phyloP scores from a whole-genome alignment of 805 yeast species.

The Wickerhamomyces pijperi region DNA sequence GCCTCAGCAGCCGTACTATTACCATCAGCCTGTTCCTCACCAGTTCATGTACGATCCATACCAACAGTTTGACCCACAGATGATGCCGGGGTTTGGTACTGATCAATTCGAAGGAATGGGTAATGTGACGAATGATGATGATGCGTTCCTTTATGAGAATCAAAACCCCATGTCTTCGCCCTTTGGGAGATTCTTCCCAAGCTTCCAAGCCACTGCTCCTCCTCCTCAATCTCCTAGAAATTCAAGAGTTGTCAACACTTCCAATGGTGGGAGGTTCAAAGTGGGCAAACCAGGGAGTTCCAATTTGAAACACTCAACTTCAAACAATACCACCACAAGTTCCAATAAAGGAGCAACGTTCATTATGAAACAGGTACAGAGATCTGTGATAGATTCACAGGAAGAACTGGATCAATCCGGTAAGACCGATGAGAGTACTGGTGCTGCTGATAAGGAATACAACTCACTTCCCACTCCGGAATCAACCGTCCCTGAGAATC shows the following conservation, averaged over 20 bases:
- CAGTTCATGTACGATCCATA: background rate
- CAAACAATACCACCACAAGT: background rate
- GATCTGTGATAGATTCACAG: background rate
- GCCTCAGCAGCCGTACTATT: constrained; percentile 3
- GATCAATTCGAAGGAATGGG: background rate
- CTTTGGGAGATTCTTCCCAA: constrained; percentile 16
- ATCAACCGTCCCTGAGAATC: constrained; percentile 11
- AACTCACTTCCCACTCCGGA: constrained; percentile 19
- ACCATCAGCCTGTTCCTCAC: constrained; percentile 1
- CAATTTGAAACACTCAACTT: background rate
- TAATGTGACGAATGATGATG: background rate
- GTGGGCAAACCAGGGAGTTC: background rate
- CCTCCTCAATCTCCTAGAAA: constrained; percentile 6
- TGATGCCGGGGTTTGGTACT: background rate
- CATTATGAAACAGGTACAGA: constrained; percentile 3
- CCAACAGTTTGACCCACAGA: background rate
- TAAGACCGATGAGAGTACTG: background rate
- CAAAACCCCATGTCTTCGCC: constrained; percentile 10
- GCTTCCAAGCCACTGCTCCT: constrained; percentile 19
- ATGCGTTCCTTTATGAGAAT: background rate
- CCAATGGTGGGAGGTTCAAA: constrained; percentile 3
- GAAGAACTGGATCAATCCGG: background rate
- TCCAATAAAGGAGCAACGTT: constrained; percentile 3
- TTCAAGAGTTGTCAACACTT: constrained; percentile 5
- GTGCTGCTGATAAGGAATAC: constrained; percentile 6